Conservation (phyloP, 768 basidiomycete genomes). For the Hericium coralloides region DNA sequence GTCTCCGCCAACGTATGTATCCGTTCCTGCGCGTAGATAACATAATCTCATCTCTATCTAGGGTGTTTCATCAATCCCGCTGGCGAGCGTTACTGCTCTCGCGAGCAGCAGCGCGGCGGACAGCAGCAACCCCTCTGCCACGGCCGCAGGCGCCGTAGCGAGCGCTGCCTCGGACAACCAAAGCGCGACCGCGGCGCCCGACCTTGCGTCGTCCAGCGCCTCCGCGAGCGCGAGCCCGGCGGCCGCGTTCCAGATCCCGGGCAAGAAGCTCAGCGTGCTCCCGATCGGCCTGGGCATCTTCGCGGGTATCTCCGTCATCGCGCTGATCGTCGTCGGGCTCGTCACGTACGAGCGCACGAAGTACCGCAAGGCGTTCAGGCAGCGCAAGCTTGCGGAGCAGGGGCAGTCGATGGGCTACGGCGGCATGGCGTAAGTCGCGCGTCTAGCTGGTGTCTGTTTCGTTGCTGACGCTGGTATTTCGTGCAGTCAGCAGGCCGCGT, state of each 20-base stretch:
- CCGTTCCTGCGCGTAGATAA: not conserved
- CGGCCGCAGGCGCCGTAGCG: too few species aligned
- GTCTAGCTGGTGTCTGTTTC: not conserved
- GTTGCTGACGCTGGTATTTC: not conserved
- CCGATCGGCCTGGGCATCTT: slow-evolving; percentile 81
- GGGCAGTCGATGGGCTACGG: slow-evolving; percentile 52
- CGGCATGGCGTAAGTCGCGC: slow-evolving; percentile 28
- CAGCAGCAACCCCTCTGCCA: too few species aligned
- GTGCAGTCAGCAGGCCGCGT: not conserved
- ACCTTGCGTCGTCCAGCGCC: slow-evolving; percentile 8
- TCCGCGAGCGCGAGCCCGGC: slow-evolving; percentile 15
- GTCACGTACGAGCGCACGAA: slow-evolving; percentile 85
- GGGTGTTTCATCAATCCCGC: not conserved
- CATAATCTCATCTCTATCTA: not conserved
- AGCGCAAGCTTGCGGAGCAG: slow-evolving; percentile 62
- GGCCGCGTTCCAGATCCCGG: slow-evolving; percentile 54
- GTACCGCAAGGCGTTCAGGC: slow-evolving; percentile 76
- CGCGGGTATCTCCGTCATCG: slow-evolving; percentile 79
- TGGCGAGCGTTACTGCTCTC: not conserved
- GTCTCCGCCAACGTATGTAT: not conserved
- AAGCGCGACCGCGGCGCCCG: slow-evolving; percentile 12
- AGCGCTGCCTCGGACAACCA: not conserved
- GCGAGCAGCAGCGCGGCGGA: not conserved
- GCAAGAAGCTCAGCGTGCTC: slow-evolving; percentile 63
- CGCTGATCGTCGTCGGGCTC: slow-evolving; percentile 69